Base-by-base conservation (phyloP, 768 basidiomycete species). In the Suillus discolor region DNA sequence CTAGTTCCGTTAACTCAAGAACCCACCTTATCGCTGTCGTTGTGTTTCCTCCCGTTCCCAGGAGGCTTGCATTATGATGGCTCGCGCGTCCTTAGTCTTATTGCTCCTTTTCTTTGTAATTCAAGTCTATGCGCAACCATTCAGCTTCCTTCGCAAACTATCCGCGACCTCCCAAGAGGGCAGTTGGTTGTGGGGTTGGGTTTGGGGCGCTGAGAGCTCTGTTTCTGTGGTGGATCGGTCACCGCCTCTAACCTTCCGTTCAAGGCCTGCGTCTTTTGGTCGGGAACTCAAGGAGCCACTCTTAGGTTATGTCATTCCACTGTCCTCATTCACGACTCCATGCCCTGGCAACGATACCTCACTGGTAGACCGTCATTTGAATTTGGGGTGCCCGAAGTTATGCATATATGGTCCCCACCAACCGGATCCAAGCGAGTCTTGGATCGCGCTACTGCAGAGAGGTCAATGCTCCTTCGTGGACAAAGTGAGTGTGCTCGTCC, bases 391-490 rank as follows among this genome's bases (percentile, higher is more conserved):
- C 72, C 91, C 93, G 6, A 77, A 81, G 3, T 81, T 94, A 23
- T 94, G 93, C 65, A 69, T 84, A 3, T 75, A 71, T 53, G 89
- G 89, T 1, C 78, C 83, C 3, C 73, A 85, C 66, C 76, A 81
- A 20, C 93, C 92, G 0, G 83, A 85, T 64, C 80, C 78, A 25
- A 81, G 83, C 15, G 93, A 94, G 64, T 81, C 88, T 12, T 96
- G 94, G 91, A 93, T 98, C 74, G 97, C 94, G 0, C 84, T 98
- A 60, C 89, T 97, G 0, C 91, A 97, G 75, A 82, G 97, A 47
- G 96, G 96, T 2, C 79, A 87, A 62, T 99, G 97, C 75, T 89
- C 94, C 65, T 99, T 99, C 73, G 90, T 93, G 13, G 90, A 89
- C 71, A 99, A 99, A 81, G 93, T 83, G 34, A 66, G 82, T 34